Conservation (phyloP, 805 yeast genomes). For the Debaryomyces prosopidis region DNA sequence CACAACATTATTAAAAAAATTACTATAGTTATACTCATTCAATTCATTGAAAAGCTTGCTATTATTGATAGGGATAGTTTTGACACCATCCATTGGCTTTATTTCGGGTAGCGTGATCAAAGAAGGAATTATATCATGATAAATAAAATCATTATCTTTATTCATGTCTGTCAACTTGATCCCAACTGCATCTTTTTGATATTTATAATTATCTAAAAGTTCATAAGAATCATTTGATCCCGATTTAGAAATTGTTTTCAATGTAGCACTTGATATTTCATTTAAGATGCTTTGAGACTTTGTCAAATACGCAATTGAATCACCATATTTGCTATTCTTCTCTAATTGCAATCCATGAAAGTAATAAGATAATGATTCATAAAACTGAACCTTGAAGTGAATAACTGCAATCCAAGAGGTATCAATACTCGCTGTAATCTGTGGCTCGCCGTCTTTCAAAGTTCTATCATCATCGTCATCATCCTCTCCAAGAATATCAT, state of each 20-base stretch:
- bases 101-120: slow-evolving; percentile 60
- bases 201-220: slow-evolving; percentile 40
- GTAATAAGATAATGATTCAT: slow-evolving; percentile 59
- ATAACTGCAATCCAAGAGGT: slow-evolving; percentile 53
- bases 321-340: slow-evolving; percentile 63
- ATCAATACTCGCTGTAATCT: slow-evolving; percentile 30
- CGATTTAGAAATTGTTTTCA: slow-evolving; percentile 24
- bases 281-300: slow-evolving; percentile 48
- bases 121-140: slow-evolving; percentile 75
- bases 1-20: slow-evolving; percentile 74
- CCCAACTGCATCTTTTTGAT: slow-evolving; percentile 38
- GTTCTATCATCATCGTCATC: slow-evolving; percentile 17
- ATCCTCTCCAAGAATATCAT: slow-evolving; percentile 25
- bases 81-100: slow-evolving; percentile 68
- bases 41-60: slow-evolving; percentile 43
- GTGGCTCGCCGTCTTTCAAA: slow-evolving; percentile 16
- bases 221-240: slow-evolving; percentile 32
- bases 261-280: slow-evolving; percentile 28
- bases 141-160: slow-evolving; percentile 88
- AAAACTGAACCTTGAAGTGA: slow-evolving; percentile 54
- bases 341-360: slow-evolving; percentile 59
- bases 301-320: slow-evolving; percentile 65
- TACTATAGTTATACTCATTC: slow-evolving; percentile 41
- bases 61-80: slow-evolving; percentile 53
- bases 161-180: slow-evolving; percentile 47